Percentiles rank a stretch among this genome's conserved stretches.
These are phyloP conservation scores for Cercis canadensis DNA, from an alignment of 306 rosid species.

Conservation along the genomic window DNA sequence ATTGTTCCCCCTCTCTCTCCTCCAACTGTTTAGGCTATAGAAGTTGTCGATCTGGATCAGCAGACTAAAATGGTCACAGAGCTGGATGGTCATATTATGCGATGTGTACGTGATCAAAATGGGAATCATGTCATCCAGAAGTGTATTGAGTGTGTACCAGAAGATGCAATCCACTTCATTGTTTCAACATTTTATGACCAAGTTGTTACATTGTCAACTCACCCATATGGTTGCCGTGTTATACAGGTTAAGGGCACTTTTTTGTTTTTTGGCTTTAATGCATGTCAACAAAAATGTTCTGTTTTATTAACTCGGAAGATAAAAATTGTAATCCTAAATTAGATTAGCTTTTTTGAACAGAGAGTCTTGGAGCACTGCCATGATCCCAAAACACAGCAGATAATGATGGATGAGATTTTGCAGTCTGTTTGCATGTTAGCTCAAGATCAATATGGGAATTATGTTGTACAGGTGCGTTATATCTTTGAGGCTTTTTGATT, in stretches of 20 bases:
- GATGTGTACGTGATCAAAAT: conserved; percentile 96
- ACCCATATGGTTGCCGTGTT: conserved; percentile 97
- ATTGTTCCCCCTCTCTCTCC: conserved; percentile 10
- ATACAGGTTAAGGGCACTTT: conserved; percentile 66
- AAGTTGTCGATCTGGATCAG: conserved; percentile 91
- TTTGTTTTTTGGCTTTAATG: conserved; percentile 12
- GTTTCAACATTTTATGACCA: conserved; percentile 88
- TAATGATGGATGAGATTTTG: conserved; percentile 95
- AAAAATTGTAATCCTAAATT: conserved; percentile 27
- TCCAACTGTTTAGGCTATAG: conserved; percentile 70
- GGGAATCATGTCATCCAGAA: conserved; percentile 97
- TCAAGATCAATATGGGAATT: conserved; percentile 95
- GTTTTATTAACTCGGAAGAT: conserved; percentile 5
- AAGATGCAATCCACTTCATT: conserved; percentile 74
- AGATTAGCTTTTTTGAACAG: conserved; percentile 51
- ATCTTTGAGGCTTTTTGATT: conserved; percentile 29
- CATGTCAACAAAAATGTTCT: conserved; percentile 14
- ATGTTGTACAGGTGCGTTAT: conserved; percentile 89
- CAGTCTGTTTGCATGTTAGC: conserved; percentile 94
- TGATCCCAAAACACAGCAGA: conserved; percentile 79
- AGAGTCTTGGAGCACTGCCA: conserved; percentile 91
- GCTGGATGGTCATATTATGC: conserved; percentile 90
- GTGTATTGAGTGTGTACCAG: conserved; percentile 98
- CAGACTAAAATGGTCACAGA: conserved; percentile 88
- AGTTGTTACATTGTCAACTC: conserved; percentile 90